These are phyloP conservation scores for Silene noctiflora DNA, from an alignment of 179 eudicot species.

Conservation along the genomic window DNA sequence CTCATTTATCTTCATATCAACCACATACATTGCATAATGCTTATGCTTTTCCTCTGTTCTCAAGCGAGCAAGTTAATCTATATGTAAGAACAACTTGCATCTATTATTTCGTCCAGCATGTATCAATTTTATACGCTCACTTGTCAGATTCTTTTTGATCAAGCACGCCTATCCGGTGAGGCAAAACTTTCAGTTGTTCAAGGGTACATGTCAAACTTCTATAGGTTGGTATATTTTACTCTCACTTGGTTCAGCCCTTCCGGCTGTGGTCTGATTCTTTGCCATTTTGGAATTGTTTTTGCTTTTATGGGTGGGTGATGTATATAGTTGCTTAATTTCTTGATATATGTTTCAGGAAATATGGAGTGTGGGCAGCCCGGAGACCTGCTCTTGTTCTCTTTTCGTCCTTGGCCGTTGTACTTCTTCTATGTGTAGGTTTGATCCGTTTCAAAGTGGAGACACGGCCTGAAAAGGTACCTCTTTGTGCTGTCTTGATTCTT, in stretches of 20 bases:
- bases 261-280: slow-evolving; percentile 1
- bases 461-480: slow-evolving; percentile 92
- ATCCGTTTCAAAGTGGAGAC: slow-evolving; percentile 92
- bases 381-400: slow-evolving; percentile 73
- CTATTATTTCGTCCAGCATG: slow-evolving; percentile 5
- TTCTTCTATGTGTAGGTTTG: slow-evolving; percentile 77
- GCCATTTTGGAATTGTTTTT: background rate
- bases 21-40: slow-evolving; percentile 3
- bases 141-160: slow-evolving; percentile 66
- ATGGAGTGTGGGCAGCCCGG: slow-evolving; percentile 92
- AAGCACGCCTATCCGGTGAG: slow-evolving; percentile 53
- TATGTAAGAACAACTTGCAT: slow-evolving; percentile 8
- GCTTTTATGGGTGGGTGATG: background rate
- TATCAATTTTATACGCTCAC: slow-evolving; percentile 7
- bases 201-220: slow-evolving; percentile 82
- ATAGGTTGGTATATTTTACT: slow-evolving; percentile 51
- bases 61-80: background rate
- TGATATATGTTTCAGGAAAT: slow-evolving; percentile 55
- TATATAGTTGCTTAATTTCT: background rate
- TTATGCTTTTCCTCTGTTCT: background rate
- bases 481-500: slow-evolving; percentile 7
- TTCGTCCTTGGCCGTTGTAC: slow-evolving; percentile 60
- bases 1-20: background rate
- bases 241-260: slow-evolving; percentile 7
- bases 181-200: slow-evolving; percentile 89